Evolutionary conservation across 768 basidiomycete species (phyloP), one percentile per base, ranked within the genome.

Genomic region (Calocybe cyanea): DNA sequence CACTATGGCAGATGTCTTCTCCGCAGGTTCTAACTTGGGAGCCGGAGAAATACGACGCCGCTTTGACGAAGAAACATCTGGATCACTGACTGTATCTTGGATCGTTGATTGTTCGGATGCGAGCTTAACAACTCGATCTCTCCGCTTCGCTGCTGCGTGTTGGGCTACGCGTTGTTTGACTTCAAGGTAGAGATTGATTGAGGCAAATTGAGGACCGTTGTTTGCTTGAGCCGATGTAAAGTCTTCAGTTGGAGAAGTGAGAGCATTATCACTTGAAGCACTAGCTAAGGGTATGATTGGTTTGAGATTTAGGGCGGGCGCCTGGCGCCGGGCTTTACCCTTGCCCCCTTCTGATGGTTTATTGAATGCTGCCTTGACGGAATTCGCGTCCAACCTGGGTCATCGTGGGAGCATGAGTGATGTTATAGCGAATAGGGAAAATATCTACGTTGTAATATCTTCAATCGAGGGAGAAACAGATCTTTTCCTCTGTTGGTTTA

Each of bases 111-210:
- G 32, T 32, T 59, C 60, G 25, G 49, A 33, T 19, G 37, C 46
- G 25, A 57, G 32, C 51, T 62, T 67, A 13, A 63, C 36, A 18
- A 62, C 57, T 50, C 67, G 69, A 49, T 62, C 60, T 18, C 54
- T 59, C 20, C 53, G 52, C 44, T 61, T 65, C 31, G 53, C 49
- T 15, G 56, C 52, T 7, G 55, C 36, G 34, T 69, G 64, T 34
- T 61, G 58, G 14, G 69, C 65, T 31, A 71, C 62, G 14, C 66
- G 64, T 44, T 64, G 54, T 45, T 66, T 60, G 35, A 70, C 56
- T 51, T 67, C 60, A 20, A 67, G 41, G 40, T 63, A 60, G 28
- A 69, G 51, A 31, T 54, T 50, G 42, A 64, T 68, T 3, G 67
- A 55, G 33, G 50, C 57, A 31, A 57, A 51, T 42, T 51, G 42